Percentiles rank a stretch among this genome's conserved stretches.
Evolutionary conservation across 305 asterid species (phyloP).

Genomic region (Fraxinus sp.): DNA sequence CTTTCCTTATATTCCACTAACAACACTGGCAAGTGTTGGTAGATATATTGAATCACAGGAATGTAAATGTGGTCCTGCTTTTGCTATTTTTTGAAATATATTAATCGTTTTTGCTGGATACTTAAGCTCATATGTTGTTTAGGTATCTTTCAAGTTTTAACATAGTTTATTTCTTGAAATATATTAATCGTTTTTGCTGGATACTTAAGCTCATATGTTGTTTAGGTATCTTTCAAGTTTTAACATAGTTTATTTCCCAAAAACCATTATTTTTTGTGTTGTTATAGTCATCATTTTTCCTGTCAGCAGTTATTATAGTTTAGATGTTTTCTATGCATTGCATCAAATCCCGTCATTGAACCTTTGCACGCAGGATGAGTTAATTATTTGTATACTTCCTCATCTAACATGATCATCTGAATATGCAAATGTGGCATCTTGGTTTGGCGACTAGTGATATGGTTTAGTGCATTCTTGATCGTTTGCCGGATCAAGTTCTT

Average conservation of each 20-base stretch:
- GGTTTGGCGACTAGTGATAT: neutral
- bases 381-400: neutral
- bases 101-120: neutral
- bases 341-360: neutral
- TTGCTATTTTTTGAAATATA: neutral
- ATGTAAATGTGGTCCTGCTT: neutral
- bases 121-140: neutral
- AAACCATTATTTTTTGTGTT: neutral
- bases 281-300: neutral
- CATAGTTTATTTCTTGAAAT: neutral
- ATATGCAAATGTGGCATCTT: neutral
- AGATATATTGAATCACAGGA: neutral
- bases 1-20: too few species aligned
- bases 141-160: neutral
- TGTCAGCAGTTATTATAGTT: neutral
- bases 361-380: neutral
- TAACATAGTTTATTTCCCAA: neutral
- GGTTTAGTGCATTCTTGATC: conserved; percentile 1
- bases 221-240: neutral
- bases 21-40: neutral
- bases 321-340: neutral
- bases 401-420: neutral
- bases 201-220: neutral
- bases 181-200: neutral
- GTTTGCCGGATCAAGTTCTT: neutral